Evolutionary conservation across 441 rosid species (phyloP).

Genomic region (Eutrema salsugineum): DNA sequence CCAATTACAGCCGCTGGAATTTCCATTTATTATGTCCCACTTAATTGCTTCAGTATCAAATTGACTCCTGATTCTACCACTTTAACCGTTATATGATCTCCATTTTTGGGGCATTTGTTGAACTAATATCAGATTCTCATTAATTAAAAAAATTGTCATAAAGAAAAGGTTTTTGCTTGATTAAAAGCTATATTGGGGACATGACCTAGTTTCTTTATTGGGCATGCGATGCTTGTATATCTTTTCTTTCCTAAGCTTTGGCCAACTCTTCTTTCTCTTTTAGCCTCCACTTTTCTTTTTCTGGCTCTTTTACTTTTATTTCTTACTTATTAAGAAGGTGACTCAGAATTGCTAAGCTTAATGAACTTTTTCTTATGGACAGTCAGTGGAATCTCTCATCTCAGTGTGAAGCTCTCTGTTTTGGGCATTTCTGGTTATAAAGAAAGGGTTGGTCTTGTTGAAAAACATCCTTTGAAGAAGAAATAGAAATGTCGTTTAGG

Average conservation of each 20-base stretch:
- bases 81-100: neutral
- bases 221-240: constrained; percentile 29
- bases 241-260: constrained; percentile 21
- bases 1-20: neutral
- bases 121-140: constrained; percentile 14
- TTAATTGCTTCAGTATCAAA: neutral
- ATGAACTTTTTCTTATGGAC: constrained; percentile 5
- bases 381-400: constrained; percentile 24
- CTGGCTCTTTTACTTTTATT: constrained; percentile 8
- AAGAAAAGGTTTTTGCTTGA: constrained; percentile 7
- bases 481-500: constrained; percentile 44
- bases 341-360: constrained; percentile 2
- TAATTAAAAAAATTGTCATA: neutral
- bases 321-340: constrained; percentile 27
- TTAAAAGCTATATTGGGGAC: constrained; percentile 18
- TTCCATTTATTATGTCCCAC: neutral
- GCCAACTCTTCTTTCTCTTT: constrained; percentile 27
- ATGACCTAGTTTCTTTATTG: constrained; percentile 24
- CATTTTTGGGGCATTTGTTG: neutral
- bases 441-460: constrained; percentile 1
- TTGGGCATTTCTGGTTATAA: neutral
- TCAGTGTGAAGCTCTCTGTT: constrained; percentile 7
- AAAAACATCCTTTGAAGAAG: neutral
- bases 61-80: constrained; percentile 2
- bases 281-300: constrained; percentile 9